Conservation (phyloP, 2,329 filamentous ascomycete genomes). For the Aureobasidium sp. region DNA sequence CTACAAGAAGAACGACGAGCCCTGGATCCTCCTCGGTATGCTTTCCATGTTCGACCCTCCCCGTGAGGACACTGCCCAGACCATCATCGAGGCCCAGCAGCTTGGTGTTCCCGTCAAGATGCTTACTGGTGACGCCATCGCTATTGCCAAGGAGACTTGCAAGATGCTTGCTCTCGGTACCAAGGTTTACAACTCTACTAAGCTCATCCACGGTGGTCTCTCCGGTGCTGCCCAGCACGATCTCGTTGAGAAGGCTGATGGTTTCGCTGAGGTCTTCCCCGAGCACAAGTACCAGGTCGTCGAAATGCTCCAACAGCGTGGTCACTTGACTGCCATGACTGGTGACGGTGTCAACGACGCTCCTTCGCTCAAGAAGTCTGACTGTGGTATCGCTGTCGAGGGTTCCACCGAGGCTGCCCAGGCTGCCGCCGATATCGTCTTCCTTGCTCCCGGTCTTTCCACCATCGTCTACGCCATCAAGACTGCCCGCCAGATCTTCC, state of each 20-base stretch:
- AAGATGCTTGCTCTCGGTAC: conserved; percentile 74
- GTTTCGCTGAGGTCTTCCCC: conserved; percentile 68
- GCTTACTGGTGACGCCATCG: conserved; percentile 73
- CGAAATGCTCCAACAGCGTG: conserved; percentile 67
- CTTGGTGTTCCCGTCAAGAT: conserved; percentile 75
- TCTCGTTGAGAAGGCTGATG: conserved; percentile 66
- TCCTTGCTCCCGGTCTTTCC: conserved; percentile 64
- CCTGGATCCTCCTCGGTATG: conserved; percentile 68
- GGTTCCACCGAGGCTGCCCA: conserved; percentile 66
- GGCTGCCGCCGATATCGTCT: conserved; percentile 67
- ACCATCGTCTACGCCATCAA: conserved; percentile 69
- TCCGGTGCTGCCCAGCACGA: conserved; percentile 67
- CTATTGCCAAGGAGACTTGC: conserved; percentile 75
- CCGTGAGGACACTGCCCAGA: conserved; percentile 71
- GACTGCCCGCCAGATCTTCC: conserved; percentile 68
- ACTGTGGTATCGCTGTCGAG: conserved; percentile 68
- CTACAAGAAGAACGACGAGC: conserved; percentile 68
- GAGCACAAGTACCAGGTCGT: conserved; percentile 73
- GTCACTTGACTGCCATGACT: conserved; percentile 68
- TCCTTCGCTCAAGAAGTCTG: conserved; percentile 66
- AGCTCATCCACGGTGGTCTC: conserved; percentile 69
- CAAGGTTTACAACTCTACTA: conserved; percentile 75
- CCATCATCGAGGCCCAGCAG: conserved; percentile 67
- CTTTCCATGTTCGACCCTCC: conserved; percentile 76
- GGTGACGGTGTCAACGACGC: conserved; percentile 71